Base-by-base conservation (phyloP, 1,284 basidiomycete species). In the Ganoderma lingzhi region DNA sequence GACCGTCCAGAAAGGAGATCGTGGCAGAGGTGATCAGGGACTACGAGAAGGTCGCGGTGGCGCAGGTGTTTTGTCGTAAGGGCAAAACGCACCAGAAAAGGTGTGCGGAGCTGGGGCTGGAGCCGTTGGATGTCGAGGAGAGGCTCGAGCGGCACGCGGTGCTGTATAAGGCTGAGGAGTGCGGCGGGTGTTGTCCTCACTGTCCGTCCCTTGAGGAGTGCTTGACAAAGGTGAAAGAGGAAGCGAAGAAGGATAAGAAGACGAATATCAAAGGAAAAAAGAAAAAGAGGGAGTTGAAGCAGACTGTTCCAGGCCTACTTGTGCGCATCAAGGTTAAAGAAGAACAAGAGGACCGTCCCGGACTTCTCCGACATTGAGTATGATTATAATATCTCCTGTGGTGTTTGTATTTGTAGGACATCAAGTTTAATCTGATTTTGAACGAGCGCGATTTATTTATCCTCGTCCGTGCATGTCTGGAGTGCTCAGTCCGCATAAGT, bases 1-100 rank as follows among this genome's bases (percentile, higher is more conserved):
- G 39, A 9, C 39, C 39, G 10, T 41, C 39, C 9, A 64, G 28
- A 39, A 32, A 41, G 53, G 23, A 64, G 51, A 39, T 64, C 39
- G 63, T 64, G 37, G 48, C 51, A 53, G 15, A 48, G n/a, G 35
- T 64, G 23, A 51, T 64, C 23, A 8, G 14, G 39, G 51, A 42
- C 15, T 56, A 44, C 53, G 53, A 64, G 63, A 64, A 64, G 63
- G 32, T 56, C 37, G 63, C 63, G 63, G 37, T 64, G 35, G 63
- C 53, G 51, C 53, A 56, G 63, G 63, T 64, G 53, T 55, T 41
- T 39, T 64, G 63, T 42, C 63, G 63, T 14, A 10, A 32, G 37
- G 30, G 56, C 39, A 48, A 42, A 37, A 53, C 28, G 37, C 39
- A 64, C 28, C 28, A 6, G 23, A 37, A 9, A 51, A 9, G 53